A percentile compares a stretch with the other conserved stretches of the same genome.
These are phyloP conservation scores for Salvia sclarea DNA, from an alignment of 305 asterid genomes.

Conservation along the genomic window DNA sequence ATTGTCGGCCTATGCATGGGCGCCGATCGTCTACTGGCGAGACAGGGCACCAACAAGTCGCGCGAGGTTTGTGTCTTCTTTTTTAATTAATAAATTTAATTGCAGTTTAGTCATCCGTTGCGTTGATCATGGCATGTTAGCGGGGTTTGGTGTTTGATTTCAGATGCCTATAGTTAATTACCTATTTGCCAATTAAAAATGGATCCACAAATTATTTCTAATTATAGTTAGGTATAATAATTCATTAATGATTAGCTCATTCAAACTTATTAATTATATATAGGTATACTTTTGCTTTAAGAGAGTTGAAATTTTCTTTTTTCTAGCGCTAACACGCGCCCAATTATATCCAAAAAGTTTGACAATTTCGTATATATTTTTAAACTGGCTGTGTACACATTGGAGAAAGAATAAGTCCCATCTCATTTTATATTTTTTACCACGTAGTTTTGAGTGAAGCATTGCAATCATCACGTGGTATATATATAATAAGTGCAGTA, in stretches of 20 bases:
- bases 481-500: too few species aligned
- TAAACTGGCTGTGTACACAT: too few species aligned
- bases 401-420: too few species aligned
- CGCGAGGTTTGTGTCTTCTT: conserved; percentile 52
- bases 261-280: too few species aligned
- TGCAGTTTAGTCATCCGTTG: background rate
- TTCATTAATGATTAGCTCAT: background rate
- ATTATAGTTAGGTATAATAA: background rate
- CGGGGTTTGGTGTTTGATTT: conserved; percentile 16
- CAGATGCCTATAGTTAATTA: background rate
- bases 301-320: too few species aligned
- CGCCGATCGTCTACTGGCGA: conserved; percentile 33
- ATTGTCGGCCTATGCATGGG: conserved; percentile 51
- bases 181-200: background rate
- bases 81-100: background rate
- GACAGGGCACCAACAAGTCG: conserved; percentile 35
- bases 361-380: too few species aligned
- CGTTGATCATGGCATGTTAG: conserved; percentile 37
- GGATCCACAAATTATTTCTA: background rate
- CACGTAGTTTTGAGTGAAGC: too few species aligned
- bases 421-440: too few species aligned
- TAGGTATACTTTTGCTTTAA: too few species aligned
- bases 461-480: too few species aligned
- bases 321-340: too few species aligned
- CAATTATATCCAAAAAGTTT: background rate